Base-by-base conservation (phyloP, 768 basidiomycete species). In the Rubroboletus pulcherrimus region DNA sequence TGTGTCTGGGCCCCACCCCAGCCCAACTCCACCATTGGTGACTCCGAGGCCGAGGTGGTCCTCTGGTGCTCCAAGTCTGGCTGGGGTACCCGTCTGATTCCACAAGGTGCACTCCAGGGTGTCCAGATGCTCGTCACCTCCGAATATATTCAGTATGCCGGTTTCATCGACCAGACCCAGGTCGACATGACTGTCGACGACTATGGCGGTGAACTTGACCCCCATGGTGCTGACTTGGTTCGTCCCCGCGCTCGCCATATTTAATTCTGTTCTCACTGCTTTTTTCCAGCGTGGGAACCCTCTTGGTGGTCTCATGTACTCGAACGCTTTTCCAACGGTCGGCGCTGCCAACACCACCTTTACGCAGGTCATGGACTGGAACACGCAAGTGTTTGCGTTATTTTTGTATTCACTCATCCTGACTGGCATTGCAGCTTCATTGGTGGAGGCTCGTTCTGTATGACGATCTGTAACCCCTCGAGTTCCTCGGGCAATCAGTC, bases 151-250 rank as follows among this genome's bases (percentile, higher is more conserved):
- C 82, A 84, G 59, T 72, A 82, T 49, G 76, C 79, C 45, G 89
- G 86, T 9, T 82, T 77, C 70, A 78, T 92, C 56, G 74, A 91
- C 65, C 88, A 92, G 72, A 73, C 72, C 3, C 57, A 65, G 44
- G 70, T 93, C 58, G 77, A 87, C 71, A 59, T 91, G 19, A 53
- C 67, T 11, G 11, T 67, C 0, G 68, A 54, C 12, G 91, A 93
- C 62, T 80, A 63, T 34, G 91, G 91, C 60, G 91, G 90, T 54
- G 90, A 92, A 71, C 78, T 90, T 49, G 86, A 91, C 68, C 82
- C 87, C 15, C 84, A 86, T 58, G 88, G 89, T 55, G 86, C 87
- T 57, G 89, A 90, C 66, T 62, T 72, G 52, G 80, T 81, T 49
- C 14, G 75, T 71, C 15, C n/a, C 41, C 7, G 41, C 2, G 0